phyloP scores from a whole-genome alignment of 805 yeast genomes.

The Saccharomycopsis microspora region DNA sequence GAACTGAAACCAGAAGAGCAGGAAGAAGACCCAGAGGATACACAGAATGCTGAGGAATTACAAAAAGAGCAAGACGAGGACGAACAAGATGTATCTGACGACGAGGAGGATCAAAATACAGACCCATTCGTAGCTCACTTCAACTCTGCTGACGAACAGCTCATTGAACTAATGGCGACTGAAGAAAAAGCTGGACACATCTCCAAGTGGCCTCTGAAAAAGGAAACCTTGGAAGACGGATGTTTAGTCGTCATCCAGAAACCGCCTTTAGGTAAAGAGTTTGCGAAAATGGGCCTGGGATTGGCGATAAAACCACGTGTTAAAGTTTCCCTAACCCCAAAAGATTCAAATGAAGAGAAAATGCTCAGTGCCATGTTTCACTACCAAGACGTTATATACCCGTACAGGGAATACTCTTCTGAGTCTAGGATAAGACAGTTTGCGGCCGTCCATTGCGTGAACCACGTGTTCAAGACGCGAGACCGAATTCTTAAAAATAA shows the following conservation, averaged over 20 bases:
- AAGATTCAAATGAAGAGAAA: no score
- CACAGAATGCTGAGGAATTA: conserved; percentile 15
- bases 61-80: conserved; percentile 21
- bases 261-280: conserved; percentile 21
- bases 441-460: conserved; percentile 61
- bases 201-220: conserved; percentile 24
- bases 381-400: conserved; percentile 62
- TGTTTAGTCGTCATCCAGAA: conserved; percentile 26
- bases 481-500: conserved; percentile 77
- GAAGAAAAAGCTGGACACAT: conserved; percentile 16
- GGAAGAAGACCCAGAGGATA: conserved; percentile 22
- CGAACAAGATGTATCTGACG: conserved; percentile 23
- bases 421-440: conserved; percentile 45
- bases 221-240: conserved; percentile 18
- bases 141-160: conserved; percentile 28
- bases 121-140: conserved; percentile 81
- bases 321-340: background rate
- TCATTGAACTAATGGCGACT: conserved; percentile 7
- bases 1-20: conserved; percentile 20
- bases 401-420: conserved; percentile 40
- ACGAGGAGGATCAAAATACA: conserved; percentile 19
- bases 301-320: conserved; percentile 32
- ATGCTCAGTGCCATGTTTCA: conserved; percentile 31
- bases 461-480: conserved; percentile 79
- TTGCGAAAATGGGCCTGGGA: background rate